Evolutionary conservation across 1,284 basidiomycete genomes (phyloP), one percentile per base, ranked within the genome.

Genomic region (Anthracocystis walkeri): DNA sequence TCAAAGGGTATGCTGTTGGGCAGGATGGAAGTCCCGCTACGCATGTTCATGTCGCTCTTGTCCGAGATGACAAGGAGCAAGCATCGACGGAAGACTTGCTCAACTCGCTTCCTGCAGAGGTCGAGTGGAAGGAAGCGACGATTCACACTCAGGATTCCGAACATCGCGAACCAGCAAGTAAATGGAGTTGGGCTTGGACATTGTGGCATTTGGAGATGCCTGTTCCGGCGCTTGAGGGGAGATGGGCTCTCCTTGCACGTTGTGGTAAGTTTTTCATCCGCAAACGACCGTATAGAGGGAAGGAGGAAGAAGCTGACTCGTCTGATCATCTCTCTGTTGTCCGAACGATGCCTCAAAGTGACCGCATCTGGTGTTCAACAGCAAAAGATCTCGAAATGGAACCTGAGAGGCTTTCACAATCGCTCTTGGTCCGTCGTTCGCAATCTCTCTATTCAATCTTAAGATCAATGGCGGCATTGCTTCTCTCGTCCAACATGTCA

Each of bases 401-500:
- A 79, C 23, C 35, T 79, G n/a, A 62, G 78, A 18, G 78, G 78
- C 8, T 79, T 79, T 44, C 52, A 58, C 57, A 70, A 77, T 21
- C 70, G 78, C 46, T 67, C 65, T 25, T 78, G 78, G 78, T 74
- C 75, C 4, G 65, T 79, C 23, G 61, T 78, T 11, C 59, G 72
- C n/a, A 58, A 62, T 23, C n/a, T 70, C 35, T 55, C 53, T 29
- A n/a, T 58, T n/a, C 25, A 58, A 10, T 33, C 57, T 14, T 38
- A 38, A n/a, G 35, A 16, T 16, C 14, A 38, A 38, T 38, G 35
- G 11, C 35, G 12, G 6, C 12, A 16, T 38, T 38, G 35, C 35
- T 38, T 38, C 14, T 12, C 35, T 38, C 35, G 29, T 29, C 29
- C 29, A 29, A 29, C 29, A 29, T 29, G 29, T 16, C 35, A 14